Conservation (phyloP, 2,329 filamentous ascomycete genomes). For the Neonectria neomacrospora region DNA sequence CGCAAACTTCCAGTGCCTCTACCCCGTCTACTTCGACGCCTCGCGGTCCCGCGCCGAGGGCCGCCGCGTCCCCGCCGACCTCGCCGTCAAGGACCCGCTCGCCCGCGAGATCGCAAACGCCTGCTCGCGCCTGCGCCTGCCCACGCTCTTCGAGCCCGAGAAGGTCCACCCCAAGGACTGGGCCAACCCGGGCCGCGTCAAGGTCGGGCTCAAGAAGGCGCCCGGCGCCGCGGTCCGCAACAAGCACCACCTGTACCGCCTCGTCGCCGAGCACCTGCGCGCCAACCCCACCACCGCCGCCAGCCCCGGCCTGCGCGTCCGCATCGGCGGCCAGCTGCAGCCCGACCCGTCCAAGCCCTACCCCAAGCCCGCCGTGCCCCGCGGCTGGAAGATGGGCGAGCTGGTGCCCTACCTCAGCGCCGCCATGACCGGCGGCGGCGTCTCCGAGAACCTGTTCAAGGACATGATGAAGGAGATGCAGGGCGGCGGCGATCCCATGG, state of each 20-base stretch:
- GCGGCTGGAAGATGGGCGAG: conserved; percentile 90
- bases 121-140: conserved; percentile 76
- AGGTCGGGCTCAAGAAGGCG: conserved; percentile 70
- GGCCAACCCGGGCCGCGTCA: conserved; percentile 93
- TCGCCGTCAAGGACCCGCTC: conserved; percentile 86
- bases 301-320: conserved; percentile 73
- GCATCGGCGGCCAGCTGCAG: conserved; percentile 76
- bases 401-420: conserved; percentile 89
- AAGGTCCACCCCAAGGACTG: conserved; percentile 97
- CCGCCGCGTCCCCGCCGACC: conserved; percentile 76
- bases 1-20: conserved; percentile 87
- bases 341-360: conserved; percentile 73
- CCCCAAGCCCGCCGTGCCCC: conserved; percentile 78
- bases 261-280: conserved; percentile 81
- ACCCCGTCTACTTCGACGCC: conserved; percentile 95
- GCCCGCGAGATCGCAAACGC: conserved; percentile 90
- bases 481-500: conserved; percentile 59
- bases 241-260: conserved; percentile 88
- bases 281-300: conserved; percentile 81
- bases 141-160: conserved; percentile 86
- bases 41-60: conserved; percentile 80
- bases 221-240: conserved; percentile 63
- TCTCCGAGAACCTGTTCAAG: conserved; percentile 93
- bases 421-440: conserved; percentile 90
- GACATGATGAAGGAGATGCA: conserved; percentile 97